Evolutionary conservation across 169 alveolate species (phyloP).

Genomic region (Babesia divergens): DNA sequence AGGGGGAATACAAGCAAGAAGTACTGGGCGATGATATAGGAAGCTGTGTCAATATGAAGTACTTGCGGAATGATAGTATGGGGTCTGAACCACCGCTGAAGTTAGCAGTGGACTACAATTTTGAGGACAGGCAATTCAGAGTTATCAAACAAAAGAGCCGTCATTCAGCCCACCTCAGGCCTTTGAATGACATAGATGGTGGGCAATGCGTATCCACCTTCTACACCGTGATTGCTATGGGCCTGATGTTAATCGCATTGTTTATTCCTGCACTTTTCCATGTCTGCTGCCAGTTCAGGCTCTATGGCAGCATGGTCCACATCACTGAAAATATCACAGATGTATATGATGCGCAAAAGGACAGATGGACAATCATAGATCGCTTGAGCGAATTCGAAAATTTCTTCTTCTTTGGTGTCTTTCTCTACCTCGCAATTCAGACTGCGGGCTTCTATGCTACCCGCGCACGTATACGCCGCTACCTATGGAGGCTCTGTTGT

Average conservation of each 20-base stretch:
- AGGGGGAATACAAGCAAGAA: not conserved
- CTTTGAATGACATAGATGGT: not conserved
- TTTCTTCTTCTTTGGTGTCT: slow-evolving; percentile 53
- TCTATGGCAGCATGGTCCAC: slow-evolving; percentile 7
- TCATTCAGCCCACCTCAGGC: not conserved
- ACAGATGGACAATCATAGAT: slow-evolving; percentile 3
- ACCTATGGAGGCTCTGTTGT: slow-evolving; percentile 33
- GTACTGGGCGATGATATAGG: not conserved
- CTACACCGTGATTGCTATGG: slow-evolving; percentile 17
- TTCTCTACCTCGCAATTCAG: slow-evolving; percentile 40
- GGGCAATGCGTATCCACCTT: slow-evolving; percentile 26
- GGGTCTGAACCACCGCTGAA: not conserved
- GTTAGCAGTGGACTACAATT: not conserved
- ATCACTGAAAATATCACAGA: not conserved
- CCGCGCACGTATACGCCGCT: slow-evolving; percentile 18
- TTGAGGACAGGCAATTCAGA: not conserved
- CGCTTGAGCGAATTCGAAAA: slow-evolving; percentile 49
- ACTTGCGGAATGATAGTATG: not conserved
- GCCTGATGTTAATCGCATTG: slow-evolving; percentile 36
- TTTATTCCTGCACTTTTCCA: slow-evolving; percentile 41
- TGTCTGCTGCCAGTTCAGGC: slow-evolving; percentile 51
- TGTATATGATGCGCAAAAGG: not conserved
- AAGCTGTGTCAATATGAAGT: not conserved
- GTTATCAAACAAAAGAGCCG: not conserved
- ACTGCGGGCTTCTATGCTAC: slow-evolving; percentile 38